Evolutionary conservation across 2,329 filamentous ascomycete genomes (phyloP).

Genomic region (Cercospora sp.): DNA sequence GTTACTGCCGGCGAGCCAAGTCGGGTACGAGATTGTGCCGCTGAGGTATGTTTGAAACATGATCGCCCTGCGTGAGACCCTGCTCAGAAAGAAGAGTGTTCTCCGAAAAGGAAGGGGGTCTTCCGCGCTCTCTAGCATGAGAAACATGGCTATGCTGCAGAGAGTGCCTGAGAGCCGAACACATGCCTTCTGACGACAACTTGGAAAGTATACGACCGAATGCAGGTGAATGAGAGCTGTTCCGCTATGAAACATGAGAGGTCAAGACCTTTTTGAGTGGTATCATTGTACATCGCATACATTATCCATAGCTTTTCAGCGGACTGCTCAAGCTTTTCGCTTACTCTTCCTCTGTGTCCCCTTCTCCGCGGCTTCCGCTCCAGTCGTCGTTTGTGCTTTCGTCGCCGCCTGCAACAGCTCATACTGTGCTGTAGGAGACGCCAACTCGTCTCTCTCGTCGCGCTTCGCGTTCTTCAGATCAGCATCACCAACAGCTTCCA

Average conservation of each 20-base stretch:
- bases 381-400: constrained; percentile 21
- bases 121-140: background rate
- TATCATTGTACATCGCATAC: background rate
- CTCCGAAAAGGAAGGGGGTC: background rate
- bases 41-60: background rate
- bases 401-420: constrained; percentile 7
- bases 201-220: background rate
- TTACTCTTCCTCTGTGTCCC: constrained; percentile 33
- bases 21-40: background rate
- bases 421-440: constrained; percentile 27
- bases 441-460: constrained; percentile 37
- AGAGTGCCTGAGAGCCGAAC: background rate
- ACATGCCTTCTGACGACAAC: background rate
- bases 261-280: background rate
- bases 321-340: constrained; percentile 19
- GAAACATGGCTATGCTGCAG: background rate
- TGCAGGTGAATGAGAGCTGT: background rate
- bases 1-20: background rate
- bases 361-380: constrained; percentile 25
- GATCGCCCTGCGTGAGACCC: background rate
- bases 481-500: constrained; percentile 64
- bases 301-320: background rate
- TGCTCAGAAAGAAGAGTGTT: background rate
- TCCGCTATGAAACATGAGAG: background rate
- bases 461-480: constrained; percentile 59